A percentile compares a stretch with the other conserved stretches of the same genome.
Conservation (phyloP, 331 rosid genomes). For the Cydonia oblonga region DNA sequence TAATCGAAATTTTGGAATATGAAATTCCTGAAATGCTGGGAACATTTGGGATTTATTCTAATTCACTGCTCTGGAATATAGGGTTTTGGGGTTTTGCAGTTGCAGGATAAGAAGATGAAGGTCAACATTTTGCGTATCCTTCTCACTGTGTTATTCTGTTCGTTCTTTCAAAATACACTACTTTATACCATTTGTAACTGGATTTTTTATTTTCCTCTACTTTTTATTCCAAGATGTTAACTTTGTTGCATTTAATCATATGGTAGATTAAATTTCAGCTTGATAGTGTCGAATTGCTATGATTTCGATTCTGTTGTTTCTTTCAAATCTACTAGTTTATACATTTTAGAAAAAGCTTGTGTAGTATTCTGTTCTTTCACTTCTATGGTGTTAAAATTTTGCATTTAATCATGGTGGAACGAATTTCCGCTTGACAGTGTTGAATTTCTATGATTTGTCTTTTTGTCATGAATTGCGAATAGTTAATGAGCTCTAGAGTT, state of each 20-base stretch:
- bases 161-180: neutral
- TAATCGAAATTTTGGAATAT: too few species aligned
- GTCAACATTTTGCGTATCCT: conserved; percentile 60
- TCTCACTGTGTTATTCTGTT: neutral
- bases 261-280: neutral
- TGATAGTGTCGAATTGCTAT: neutral
- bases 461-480: neutral
- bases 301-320: neutral
- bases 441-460: neutral
- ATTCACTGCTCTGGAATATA: neutral
- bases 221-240: neutral
- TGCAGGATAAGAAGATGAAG: conserved; percentile 32
- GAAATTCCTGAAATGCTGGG: neutral
- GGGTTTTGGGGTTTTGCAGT: neutral
- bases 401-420: neutral
- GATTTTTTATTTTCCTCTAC: neutral
- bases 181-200: neutral
- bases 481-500: neutral
- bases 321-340: neutral
- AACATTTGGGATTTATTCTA: neutral
- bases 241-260: neutral
- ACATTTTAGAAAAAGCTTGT: neutral
- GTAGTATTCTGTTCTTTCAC: neutral
- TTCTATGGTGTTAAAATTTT: too few species aligned
- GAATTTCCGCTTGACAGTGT: neutral